A percentile compares a stretch with the other conserved stretches of the same genome.
phyloP scores from a whole-genome alignment of 768 basidiomycete genomes.

The Boletales sp. region DNA sequence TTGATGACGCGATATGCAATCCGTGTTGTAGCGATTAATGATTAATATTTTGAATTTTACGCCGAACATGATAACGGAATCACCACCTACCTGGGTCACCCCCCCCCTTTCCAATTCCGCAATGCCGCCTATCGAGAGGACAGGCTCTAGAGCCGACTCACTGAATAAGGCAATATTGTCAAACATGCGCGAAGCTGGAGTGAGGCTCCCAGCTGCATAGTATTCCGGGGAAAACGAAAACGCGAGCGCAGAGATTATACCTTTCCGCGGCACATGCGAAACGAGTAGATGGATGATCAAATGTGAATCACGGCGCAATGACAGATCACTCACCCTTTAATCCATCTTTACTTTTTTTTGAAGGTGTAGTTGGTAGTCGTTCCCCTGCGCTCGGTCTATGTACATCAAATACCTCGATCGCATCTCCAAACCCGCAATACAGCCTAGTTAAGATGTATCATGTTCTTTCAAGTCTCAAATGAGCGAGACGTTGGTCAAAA shows the following conservation, averaged over 20 bases:
- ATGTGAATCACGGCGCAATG: background rate
- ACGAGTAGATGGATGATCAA: background rate
- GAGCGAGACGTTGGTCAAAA: background rate
- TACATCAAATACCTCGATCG: slow-evolving; percentile 84
- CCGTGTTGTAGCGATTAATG: too few relatives aligned
- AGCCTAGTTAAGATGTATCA: slow-evolving; percentile 36
- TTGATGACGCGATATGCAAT: too few relatives aligned
- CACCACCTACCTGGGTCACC: slow-evolving; percentile 47
- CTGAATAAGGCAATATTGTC: slow-evolving; percentile 66
- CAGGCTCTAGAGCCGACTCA: slow-evolving; percentile 53
- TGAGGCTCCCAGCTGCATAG: slow-evolving; percentile 79
- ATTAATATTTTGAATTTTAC: background rate
- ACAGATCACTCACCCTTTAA: slow-evolving; percentile 64
- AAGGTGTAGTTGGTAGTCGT: slow-evolving; percentile 65
- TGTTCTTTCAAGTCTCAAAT: background rate
- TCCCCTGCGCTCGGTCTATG: slow-evolving; percentile 68
- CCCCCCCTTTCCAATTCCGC: slow-evolving; percentile 29
- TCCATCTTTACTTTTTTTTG: slow-evolving; percentile 77
- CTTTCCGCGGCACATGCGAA: slow-evolving; percentile 35
- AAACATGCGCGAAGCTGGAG: slow-evolving; percentile 38
- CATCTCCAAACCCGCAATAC: slow-evolving; percentile 84
- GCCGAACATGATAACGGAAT: background rate
- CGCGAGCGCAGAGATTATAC: slow-evolving; percentile 81
- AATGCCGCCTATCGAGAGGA: slow-evolving; percentile 63
- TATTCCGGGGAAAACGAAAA: slow-evolving; percentile 66